Evolutionary conservation across 2,329 filamentous ascomycete species (phyloP), one percentile per base, ranked within the genome.

Genomic region (Colletotrichum caudatum): DNA sequence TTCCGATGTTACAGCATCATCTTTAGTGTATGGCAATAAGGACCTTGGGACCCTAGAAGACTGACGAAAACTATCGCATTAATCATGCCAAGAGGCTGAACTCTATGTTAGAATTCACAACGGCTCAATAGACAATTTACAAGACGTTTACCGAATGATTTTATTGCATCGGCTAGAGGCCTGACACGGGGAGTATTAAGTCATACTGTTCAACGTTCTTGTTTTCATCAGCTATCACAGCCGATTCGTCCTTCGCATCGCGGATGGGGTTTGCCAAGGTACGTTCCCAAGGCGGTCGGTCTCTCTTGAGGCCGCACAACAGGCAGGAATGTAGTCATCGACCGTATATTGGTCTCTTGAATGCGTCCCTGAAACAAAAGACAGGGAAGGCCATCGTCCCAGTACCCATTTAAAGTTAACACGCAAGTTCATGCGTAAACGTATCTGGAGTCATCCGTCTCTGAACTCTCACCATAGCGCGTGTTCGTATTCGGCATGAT

Each of bases 401-500:
- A 33, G 20, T n/a, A 16, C 6, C 46, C 14, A 2, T 2, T 26
- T 33, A 33, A 29, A 9, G 20, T 37, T 23, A 33, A n/a, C 18
- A 14, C 12, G 39, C 33, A 12, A 20, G n/a, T n/a, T n/a, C n/a
- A n/a, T n/a, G n/a, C n/a, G n/a, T n/a, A 50, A 18, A 39, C 23
- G 29, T 4, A 11, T 5, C 23, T 46, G 54, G 7, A 41, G 35
- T 18, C 14, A 26, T 12, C 6, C 11, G 7, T 16, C 3, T 6
- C n/a, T n/a, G 9, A 14, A 33, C 29, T 29, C 5, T 23, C 26
- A 9, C 14, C 11, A 6, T 6, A 2, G 18, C 11, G 16, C 26
- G 5, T 64, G 12, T 48, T 67, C 68, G 64, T 62, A 61, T 50
- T 67, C 64, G 64, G 48, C 18, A 61, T 41, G 20, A 37, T 26